These are phyloP conservation scores for Rosa lucieae DNA, from an alignment of 306 rosid genomes.

Conservation along the genomic window DNA sequence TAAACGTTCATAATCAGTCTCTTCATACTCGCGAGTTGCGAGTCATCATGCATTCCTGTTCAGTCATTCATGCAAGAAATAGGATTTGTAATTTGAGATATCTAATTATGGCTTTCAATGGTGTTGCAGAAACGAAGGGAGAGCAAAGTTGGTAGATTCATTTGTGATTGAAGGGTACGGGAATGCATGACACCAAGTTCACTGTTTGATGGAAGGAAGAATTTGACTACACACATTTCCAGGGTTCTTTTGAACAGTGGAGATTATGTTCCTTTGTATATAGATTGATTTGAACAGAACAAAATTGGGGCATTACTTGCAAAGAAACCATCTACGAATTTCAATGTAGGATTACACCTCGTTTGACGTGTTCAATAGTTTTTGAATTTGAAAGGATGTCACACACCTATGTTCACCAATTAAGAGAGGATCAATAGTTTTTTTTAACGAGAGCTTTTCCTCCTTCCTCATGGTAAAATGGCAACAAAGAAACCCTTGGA, in stretches of 20 bases:
- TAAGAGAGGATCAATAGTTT: not conserved
- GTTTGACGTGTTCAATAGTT: not conserved
- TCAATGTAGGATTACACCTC: not conserved
- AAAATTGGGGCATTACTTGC: not conserved
- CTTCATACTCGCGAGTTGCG: not conserved
- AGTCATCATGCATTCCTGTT: not conserved
- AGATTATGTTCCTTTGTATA: not conserved
- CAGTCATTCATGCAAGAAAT: not conserved
- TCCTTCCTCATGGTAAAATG: too few species aligned
- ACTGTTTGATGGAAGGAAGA: not conserved
- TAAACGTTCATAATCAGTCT: not conserved
- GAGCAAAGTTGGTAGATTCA: not conserved
- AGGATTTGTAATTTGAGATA: not conserved
- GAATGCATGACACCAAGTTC: not conserved
- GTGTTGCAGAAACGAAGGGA: conserved; percentile 10
- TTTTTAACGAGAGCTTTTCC: not conserved
- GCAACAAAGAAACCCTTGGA: too few species aligned
- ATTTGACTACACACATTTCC: not conserved
- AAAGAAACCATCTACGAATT: not conserved
- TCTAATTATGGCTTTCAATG: not conserved
- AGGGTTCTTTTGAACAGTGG: not conserved
- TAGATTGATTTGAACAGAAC: not conserved
- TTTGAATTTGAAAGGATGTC: not conserved
- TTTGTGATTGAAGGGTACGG: not conserved
- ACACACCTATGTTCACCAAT: not conserved